Conservation (phyloP, 805 yeast genomes). For the Cyberlindnera samutprakarnensis region DNA sequence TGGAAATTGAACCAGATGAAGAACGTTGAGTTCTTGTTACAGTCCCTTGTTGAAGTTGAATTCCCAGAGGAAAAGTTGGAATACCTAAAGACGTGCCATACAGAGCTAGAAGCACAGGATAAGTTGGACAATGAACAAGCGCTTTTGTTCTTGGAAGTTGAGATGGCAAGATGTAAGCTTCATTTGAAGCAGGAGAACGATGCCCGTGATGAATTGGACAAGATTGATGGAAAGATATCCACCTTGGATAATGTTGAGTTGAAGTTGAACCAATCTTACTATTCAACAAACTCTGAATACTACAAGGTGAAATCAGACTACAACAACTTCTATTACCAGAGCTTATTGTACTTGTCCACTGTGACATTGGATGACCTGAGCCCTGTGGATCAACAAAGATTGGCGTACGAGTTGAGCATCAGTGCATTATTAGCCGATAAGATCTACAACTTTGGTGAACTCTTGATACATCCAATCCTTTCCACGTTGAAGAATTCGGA, state of each 20-base stretch:
- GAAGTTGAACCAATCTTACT: slow-evolving; percentile 75
- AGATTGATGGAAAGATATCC: slow-evolving; percentile 51
- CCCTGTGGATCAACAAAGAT: slow-evolving; percentile 32
- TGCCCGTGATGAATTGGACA: slow-evolving; percentile 63
- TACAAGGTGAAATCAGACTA: slow-evolving; percentile 71
- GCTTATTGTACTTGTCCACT: slow-evolving; percentile 76
- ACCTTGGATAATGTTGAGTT: slow-evolving; percentile 45
- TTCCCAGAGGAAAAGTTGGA: slow-evolving; percentile 41
- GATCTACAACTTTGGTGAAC: slow-evolving; percentile 93
- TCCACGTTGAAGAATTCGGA: slow-evolving; percentile 37
- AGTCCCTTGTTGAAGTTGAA: slow-evolving; percentile 37
- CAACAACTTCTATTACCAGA: slow-evolving; percentile 73
- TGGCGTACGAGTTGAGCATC: slow-evolving; percentile 71
- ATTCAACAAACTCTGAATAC: slow-evolving; percentile 70
- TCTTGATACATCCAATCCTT: slow-evolving; percentile 82
- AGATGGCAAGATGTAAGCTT: slow-evolving; percentile 67
- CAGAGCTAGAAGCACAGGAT: slow-evolving; percentile 34
- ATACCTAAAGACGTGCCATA: slow-evolving; percentile 37
- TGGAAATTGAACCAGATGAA: slow-evolving; percentile 73
- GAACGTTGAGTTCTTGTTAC: slow-evolving; percentile 65
- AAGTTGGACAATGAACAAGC: slow-evolving; percentile 44
- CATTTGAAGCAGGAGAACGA: slow-evolving; percentile 45
- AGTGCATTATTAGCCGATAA: slow-evolving; percentile 88
- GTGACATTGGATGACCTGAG: slow-evolving; percentile 39
- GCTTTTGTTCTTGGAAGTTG: slow-evolving; percentile 50